Conservation (phyloP, 441 rosid species). For the Isatis lusitanica region DNA sequence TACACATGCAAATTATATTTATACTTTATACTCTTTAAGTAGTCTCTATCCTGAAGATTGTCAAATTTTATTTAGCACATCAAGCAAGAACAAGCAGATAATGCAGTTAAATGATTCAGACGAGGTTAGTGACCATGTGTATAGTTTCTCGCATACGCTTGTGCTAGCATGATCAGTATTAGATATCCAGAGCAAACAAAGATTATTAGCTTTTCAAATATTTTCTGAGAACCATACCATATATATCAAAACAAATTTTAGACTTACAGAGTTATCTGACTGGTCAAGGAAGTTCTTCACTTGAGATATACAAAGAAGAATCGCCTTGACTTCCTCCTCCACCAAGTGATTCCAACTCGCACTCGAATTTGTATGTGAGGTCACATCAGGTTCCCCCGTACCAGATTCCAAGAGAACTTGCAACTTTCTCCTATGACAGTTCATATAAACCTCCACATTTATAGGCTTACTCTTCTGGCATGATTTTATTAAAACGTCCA, state of each 20-base stretch:
- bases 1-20: background rate
- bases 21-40: background rate
- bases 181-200: conserved; percentile 22
- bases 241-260: conserved; percentile 20
- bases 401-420: conserved; percentile 69
- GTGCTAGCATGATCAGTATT: conserved; percentile 8
- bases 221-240: conserved; percentile 18
- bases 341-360: conserved; percentile 62
- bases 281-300: conserved; percentile 61
- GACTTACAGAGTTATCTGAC: conserved; percentile 71
- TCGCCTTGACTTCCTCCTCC: conserved; percentile 81
- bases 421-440: conserved; percentile 80
- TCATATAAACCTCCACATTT: conserved; percentile 64
- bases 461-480: conserved; percentile 68
- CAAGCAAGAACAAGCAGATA: conserved; percentile 39
- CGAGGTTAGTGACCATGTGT: conserved; percentile 8
- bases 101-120: conserved; percentile 18
- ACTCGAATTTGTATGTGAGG: conserved; percentile 46
- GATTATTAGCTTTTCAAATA: conserved; percentile 2
- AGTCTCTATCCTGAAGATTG: background rate
- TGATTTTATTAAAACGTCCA: conserved; percentile 69
- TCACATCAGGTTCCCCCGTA: conserved; percentile 44
- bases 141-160: conserved; percentile 2
- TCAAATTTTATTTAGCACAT: conserved; percentile 18
- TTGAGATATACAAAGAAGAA: conserved; percentile 61